These are phyloP conservation scores for Tolypocladium cylindrosporum DNA, from an alignment of 2,329 filamentous ascomycete species.

Conservation along the genomic window DNA sequence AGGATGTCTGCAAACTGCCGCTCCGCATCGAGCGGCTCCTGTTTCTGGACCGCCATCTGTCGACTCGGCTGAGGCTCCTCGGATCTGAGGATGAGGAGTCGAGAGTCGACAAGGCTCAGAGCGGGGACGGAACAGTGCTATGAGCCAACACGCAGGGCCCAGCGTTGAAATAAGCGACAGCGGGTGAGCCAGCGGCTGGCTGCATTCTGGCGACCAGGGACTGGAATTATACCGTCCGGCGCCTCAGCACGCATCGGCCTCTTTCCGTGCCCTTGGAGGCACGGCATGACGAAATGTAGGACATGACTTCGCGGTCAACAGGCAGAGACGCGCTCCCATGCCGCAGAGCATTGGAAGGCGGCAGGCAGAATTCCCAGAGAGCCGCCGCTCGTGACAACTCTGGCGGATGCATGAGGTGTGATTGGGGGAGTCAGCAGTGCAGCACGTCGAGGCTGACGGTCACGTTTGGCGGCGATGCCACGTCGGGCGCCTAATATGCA, in stretches of 20 bases:
- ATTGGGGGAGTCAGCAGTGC: background rate
- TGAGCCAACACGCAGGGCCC: background rate
- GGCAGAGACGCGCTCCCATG: background rate
- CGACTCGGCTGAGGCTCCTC: background rate
- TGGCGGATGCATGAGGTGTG: background rate
- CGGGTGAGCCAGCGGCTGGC: background rate
- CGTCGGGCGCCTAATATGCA: background rate
- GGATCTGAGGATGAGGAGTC: background rate
- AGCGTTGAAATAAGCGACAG: background rate
- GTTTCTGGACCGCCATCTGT: background rate
- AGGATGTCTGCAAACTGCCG: conserved; percentile 19
- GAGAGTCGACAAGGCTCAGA: background rate
- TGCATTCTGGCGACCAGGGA: background rate
- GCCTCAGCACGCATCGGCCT: background rate
- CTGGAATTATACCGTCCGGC: background rate
- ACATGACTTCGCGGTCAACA: background rate
- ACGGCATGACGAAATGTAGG: too few species aligned
- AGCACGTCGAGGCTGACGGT: background rate
- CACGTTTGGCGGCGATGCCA: background rate
- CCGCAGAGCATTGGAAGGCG: background rate
- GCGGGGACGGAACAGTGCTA: background rate
- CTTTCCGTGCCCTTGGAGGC: background rate
- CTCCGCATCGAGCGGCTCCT: conserved; percentile 1
- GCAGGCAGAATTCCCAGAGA: background rate
- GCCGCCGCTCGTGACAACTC: background rate